Conservation (phyloP, 192 early-diverging fungal species). For the Linnemannia elongata region DNA sequence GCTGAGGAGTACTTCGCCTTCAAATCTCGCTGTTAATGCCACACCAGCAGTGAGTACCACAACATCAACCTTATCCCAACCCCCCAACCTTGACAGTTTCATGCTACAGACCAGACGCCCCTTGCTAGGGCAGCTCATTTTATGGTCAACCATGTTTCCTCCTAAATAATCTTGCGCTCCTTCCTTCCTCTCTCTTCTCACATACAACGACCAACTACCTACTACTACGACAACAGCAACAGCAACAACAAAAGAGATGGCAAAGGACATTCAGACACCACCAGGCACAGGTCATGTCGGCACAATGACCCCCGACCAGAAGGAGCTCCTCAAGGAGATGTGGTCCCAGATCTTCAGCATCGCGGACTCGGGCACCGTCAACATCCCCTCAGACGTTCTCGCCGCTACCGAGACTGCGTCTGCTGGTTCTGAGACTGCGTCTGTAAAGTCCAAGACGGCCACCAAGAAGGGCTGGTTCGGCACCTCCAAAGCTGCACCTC, state of each 20-base stretch:
- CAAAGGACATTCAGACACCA: slow-evolving; percentile 47
- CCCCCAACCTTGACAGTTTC: too few species aligned
- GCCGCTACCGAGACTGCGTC: slow-evolving; percentile 13
- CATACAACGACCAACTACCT: background rate
- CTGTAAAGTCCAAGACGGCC: slow-evolving; percentile 38
- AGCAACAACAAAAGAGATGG: slow-evolving; percentile 17
- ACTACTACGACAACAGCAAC: background rate
- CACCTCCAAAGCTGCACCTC: slow-evolving; percentile 17
- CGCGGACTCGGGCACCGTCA: slow-evolving; percentile 15
- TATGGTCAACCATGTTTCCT: background rate
- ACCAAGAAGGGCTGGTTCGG: slow-evolving; percentile 55
- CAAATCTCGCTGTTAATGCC: too few species aligned
- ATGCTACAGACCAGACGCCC: too few species aligned
- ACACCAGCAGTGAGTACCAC: too few species aligned
- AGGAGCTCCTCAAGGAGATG: slow-evolving; percentile 48
- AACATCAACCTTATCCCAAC: too few species aligned
- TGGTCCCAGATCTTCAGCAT: slow-evolving; percentile 53
- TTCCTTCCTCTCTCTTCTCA: background rate
- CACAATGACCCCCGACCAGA: slow-evolving; percentile 51
- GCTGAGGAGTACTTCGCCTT: too few species aligned
- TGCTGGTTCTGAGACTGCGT: slow-evolving; percentile 18
- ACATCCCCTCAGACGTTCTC: background rate
- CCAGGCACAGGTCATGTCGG: slow-evolving; percentile 56
- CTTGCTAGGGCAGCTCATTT: too few species aligned
- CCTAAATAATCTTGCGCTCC: too few species aligned